Evolutionary conservation across 106 monocot species (phyloP).

Genomic region (Amphibolis antarctica): DNA sequence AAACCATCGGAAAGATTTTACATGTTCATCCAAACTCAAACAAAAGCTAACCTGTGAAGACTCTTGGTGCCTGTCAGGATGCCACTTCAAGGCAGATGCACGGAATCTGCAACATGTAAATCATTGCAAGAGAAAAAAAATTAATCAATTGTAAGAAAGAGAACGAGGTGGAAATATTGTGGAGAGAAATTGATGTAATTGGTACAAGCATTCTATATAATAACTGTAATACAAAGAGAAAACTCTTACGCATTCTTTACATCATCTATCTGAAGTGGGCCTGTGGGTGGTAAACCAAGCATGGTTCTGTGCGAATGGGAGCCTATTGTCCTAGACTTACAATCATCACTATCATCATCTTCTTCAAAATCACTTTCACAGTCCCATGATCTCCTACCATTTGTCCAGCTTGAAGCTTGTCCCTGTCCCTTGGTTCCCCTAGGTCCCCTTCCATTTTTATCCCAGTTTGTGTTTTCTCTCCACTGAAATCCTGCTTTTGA

Average conservation of each 20-base stretch:
- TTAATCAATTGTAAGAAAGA: neutral
- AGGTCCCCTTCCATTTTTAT: conserved; percentile 1
- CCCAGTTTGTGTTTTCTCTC: conserved; percentile 25
- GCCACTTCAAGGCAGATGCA: conserved; percentile 74
- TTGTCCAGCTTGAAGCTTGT: conserved; percentile 21
- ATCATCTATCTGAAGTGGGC: conserved; percentile 56
- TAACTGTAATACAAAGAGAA: neutral
- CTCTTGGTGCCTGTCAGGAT: conserved; percentile 77
- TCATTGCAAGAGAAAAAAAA: neutral
- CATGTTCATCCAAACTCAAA: neutral
- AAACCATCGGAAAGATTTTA: no score
- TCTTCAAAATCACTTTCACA: conserved; percentile 68
- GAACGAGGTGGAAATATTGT: neutral
- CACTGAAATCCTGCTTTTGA: conserved; percentile 46
- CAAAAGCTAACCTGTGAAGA: conserved; percentile 52
- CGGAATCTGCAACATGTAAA: conserved; percentile 40
- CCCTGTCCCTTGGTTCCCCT: neutral
- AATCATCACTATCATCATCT: conserved; percentile 16
- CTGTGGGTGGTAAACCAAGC: conserved; percentile 69
- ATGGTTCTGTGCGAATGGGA: conserved; percentile 37
- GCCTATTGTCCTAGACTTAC: conserved; percentile 9
- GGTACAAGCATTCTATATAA: neutral
- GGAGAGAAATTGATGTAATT: no score
- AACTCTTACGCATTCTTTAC: conserved; percentile 76
- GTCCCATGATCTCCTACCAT: conserved; percentile 23